Evolutionary conservation across 2,329 filamentous ascomycete species (phyloP), one percentile per base, ranked within the genome.

Genomic region (Verticillium nonalfalfae): DNA sequence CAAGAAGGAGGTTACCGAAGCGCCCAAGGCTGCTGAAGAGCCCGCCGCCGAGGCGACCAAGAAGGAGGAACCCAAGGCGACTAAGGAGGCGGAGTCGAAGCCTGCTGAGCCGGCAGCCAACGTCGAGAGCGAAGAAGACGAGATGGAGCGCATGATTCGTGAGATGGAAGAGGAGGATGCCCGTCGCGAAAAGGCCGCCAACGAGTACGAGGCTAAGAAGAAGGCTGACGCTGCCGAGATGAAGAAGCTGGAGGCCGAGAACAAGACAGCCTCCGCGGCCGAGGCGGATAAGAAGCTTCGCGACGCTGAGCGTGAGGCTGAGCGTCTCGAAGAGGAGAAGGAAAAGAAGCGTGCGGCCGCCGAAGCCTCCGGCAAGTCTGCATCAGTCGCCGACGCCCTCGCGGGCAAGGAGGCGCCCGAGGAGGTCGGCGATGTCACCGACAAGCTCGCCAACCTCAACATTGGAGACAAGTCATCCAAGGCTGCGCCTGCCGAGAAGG

Each of bases 291-390:
- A 81, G 62, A 89, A 88, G 75, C 84, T 93, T 62, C 85, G 84
- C 21, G 90, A 93, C 74, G 84, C 88, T 64, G 90, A 91, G 72
- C 82, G 83, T 21, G 89, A 90, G 75, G 89, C 87, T 81, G 88
- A 89, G 69, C 86, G 85, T 63, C 76, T 90, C 1, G 90, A 92
- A 71, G 89, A 91, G 74, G 89, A 87, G 73, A 84, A 83, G 68
- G 87, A 87, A 72, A 81, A 79, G 60, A 82, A 82, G 70, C 82
- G 83, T 57, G 74, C 75, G 59, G 75, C 78, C 57, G 76, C 73
- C 9, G 84, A 86, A 64, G 76, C 80, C 31, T 80, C 81, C 62
- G 79, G 75, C 54, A 80, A 82, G 66, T 69, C 74, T 15, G 66
- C 76, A 56, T 80, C 79, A 1, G 78, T 85, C 26, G 77, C 80